Percentiles rank a stretch among this genome's conserved stretches.
phyloP scores from a whole-genome alignment of 495 filamentous ascomycete genomes.

The Copromyces sp. region DNA sequence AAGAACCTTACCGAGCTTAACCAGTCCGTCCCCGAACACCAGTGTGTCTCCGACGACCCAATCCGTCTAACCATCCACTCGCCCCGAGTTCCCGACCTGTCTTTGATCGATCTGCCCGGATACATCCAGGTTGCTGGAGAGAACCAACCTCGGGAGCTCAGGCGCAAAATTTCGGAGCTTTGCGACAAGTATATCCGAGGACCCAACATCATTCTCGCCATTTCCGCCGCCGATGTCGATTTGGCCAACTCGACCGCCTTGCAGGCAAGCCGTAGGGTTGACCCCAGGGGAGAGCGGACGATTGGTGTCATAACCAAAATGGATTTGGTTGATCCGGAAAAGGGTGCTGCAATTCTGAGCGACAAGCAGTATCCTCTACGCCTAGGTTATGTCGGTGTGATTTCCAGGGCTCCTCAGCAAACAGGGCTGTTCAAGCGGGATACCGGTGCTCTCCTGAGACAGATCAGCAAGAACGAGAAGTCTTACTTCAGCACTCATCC shows the following conservation, averaged over 20 bases:
- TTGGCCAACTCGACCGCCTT: conserved; percentile 92
- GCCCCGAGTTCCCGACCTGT: conserved; percentile 89
- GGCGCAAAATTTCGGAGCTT: conserved; percentile 89
- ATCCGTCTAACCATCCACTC: conserved; percentile 95
- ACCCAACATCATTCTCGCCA: conserved; percentile 93
- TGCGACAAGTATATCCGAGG: conserved; percentile 98
- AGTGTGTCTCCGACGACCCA: conserved; percentile 93
- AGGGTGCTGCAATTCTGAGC: conserved; percentile 64
- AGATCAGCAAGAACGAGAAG: conserved; percentile 81
- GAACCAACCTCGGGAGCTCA: conserved; percentile 84
- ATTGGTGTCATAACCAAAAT: conserved; percentile 99
- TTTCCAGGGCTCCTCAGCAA: conserved; percentile 62
- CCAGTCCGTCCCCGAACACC: conserved; percentile 74
- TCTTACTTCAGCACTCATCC: conserved; percentile 81
- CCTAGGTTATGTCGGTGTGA: conserved; percentile 94
- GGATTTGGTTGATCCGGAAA: conserved; percentile 83
- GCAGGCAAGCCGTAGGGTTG: conserved; percentile 79
- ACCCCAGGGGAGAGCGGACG: conserved; percentile 88
- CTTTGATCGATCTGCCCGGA: conserved; percentile 90
- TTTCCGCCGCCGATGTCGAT: conserved; percentile 96
- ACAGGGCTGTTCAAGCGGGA: conserved; percentile 77
- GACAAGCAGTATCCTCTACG: conserved; percentile 92
- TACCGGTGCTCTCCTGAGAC: conserved; percentile 65
- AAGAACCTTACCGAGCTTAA: conserved; percentile 92
- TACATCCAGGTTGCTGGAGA: conserved; percentile 92